Conservation (phyloP, 2,329 filamentous ascomycete genomes). For the Colletotrichum destructivum region DNA sequence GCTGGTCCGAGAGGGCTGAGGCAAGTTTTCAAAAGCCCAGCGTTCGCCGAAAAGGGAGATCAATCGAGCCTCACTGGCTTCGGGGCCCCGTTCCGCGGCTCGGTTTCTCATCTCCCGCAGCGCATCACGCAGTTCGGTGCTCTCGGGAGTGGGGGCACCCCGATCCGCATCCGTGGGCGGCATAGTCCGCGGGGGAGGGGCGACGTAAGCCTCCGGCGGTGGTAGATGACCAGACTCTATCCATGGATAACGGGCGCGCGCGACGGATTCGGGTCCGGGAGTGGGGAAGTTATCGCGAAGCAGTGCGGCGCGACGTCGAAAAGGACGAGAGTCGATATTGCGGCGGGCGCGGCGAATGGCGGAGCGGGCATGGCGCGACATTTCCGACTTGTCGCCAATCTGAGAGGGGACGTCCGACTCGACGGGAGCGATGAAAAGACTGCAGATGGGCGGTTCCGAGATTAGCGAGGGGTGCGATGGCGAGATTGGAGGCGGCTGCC, state of each 20-base stretch:
- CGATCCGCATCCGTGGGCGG: constrained; percentile 23
- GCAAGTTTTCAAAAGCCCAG: constrained; percentile 25
- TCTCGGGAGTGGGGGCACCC: constrained; percentile 17
- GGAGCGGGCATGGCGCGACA: constrained; percentile 52
- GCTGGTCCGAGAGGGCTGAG: constrained; percentile 12
- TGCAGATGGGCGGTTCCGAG: constrained; percentile 45
- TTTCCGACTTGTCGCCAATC: constrained; percentile 47
- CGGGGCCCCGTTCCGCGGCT: constrained; percentile 3
- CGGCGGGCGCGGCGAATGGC: constrained; percentile 58
- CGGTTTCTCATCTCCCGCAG: constrained; percentile 25
- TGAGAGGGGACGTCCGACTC: constrained; percentile 60
- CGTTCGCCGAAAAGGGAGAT: constrained; percentile 38
- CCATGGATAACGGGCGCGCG: constrained; percentile 41
- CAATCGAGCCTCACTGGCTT: constrained; percentile 18
- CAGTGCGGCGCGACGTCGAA: constrained; percentile 47
- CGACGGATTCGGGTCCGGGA: constrained; percentile 30
- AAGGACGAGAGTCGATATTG: constrained; percentile 51
- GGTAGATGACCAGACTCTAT: constrained; percentile 42
- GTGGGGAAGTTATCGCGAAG: constrained; percentile 41
- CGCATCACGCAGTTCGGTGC: constrained; percentile 24
- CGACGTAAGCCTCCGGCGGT: constrained; percentile 41
- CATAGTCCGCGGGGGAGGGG: constrained; percentile 26
- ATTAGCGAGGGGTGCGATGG: constrained; percentile 32
- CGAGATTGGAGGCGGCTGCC: constrained; percentile 15
- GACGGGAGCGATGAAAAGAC: constrained; percentile 63